Evolutionary conservation across 2,329 filamentous ascomycete genomes (phyloP).

Genomic region (Elsinoe arachidis): DNA sequence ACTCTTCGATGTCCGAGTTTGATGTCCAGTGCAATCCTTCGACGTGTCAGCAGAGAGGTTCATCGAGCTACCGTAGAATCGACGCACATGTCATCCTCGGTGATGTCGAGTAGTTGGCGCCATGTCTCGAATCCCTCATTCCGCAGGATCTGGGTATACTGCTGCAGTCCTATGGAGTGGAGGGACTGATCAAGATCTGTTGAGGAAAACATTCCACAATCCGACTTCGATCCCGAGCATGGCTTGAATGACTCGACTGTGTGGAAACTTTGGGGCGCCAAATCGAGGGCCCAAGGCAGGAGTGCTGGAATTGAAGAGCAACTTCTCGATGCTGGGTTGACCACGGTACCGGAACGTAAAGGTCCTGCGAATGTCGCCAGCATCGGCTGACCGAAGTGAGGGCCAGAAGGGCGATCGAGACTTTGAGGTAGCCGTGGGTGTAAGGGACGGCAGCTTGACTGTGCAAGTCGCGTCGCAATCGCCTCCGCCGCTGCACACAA

Average conservation of each 20-base stretch:
- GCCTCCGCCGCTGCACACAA: too few species aligned
- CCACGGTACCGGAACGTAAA: too few species aligned
- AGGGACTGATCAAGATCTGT: constrained; percentile 53
- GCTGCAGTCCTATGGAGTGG: constrained; percentile 66
- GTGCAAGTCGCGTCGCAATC: too few species aligned
- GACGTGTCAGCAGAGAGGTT: neutral
- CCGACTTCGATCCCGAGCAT: neutral
- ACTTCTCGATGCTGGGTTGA: too few species aligned
- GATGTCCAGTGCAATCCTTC: constrained; percentile 62
- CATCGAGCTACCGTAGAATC: neutral
- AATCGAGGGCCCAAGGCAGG: too few species aligned
- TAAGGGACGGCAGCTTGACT: too few species aligned
- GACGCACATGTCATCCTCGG: constrained; percentile 69
- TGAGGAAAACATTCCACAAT: neutral
- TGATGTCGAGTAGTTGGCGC: constrained; percentile 76
- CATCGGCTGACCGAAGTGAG: too few species aligned
- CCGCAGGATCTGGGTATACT: constrained; percentile 64
- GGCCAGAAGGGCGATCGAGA: too few species aligned
- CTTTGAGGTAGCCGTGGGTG: too few species aligned
- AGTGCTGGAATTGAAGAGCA: too few species aligned
- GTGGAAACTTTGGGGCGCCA: neutral
- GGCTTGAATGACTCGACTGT: neutral
- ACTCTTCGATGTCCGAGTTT: constrained; percentile 75
- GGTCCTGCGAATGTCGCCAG: too few species aligned
- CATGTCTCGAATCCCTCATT: constrained; percentile 78